Base-by-base conservation (phyloP, 2,329 filamentous ascomycete species). In the Beauveria bassiana region DNA sequence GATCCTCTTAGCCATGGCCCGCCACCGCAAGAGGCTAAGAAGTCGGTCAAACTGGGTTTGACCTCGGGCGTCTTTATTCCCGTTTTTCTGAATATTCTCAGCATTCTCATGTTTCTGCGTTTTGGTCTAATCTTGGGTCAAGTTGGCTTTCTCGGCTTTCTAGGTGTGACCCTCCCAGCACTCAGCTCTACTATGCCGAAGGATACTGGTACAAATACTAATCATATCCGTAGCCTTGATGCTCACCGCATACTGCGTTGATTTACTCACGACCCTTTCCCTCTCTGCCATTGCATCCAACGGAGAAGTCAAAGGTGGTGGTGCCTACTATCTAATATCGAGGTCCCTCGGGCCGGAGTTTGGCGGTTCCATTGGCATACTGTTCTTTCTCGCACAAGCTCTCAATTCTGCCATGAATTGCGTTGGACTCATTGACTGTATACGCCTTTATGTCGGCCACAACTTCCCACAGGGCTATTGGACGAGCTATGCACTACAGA, bases 221-320 rank as follows among this genome's bases (percentile, higher is more conserved):
- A 51, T 28, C 14, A 49, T 49, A 26, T n/a, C 51, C 14, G 20
- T 18, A 91, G 87, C 84, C 55, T 82, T 95, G 73, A 83, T 96
- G 63, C 70, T 89, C 63, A 80, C 84, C 47, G 88, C 89, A n/a
- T 96, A 96, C 70, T 75, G 85, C 18, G 88, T 96, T 66, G 88
- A 95, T 70, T 79, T 95, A n/a, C 78, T 96, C 58, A 96, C 91
- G 0, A 91, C 89, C 0, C 85, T 96, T 69, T 96, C 91, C 3
- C 83, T 96, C 34, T 96, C 91, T 5, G 91, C 91, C 10, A 93
- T 96, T 68, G 91, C 91, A 40, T 93, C 90, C 2, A 96, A 96
- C 71, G 91, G 91, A 28, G 93, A 92, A 52, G 91, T 96, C 61
- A 87, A 90, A 67, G 91, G 91, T 16, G 91, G 91, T 16, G 91